Evolutionary conservation across 352 stramenopile genomes (phyloP).

Genomic region (Phytophthora fragariaefolia): DNA sequence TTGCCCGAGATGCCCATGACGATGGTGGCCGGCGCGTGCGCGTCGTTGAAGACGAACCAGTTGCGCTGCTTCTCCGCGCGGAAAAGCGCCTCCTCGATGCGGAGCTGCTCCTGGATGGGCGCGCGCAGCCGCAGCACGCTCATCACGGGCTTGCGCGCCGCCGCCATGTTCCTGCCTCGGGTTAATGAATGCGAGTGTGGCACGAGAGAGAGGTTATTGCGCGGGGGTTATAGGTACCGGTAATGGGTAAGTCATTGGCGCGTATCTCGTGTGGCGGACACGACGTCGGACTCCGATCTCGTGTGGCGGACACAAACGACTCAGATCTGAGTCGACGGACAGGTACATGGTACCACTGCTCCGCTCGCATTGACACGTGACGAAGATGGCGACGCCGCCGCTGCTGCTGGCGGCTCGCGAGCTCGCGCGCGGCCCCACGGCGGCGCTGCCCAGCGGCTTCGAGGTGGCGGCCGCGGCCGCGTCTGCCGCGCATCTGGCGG

Average conservation of each 20-base stretch:
- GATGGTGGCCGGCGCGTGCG: slow-evolving; percentile 78
- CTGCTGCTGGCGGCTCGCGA: slow-evolving; percentile 50
- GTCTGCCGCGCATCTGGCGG: slow-evolving; percentile 32
- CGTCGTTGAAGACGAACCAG: slow-evolving; percentile 86
- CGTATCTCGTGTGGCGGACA: slow-evolving; percentile 1
- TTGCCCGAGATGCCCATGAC: slow-evolving; percentile 97
- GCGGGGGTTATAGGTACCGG: too few species aligned
- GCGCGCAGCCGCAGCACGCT: slow-evolving; percentile 74
- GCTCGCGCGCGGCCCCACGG: slow-evolving; percentile 29
- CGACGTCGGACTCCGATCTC: too few species aligned
- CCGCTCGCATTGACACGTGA: slow-evolving; percentile 31
- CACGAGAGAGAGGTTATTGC: too few species aligned
- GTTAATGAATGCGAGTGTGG: too few species aligned
- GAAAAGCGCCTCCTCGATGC: slow-evolving; percentile 94
- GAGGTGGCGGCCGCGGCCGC: slow-evolving; percentile 27
- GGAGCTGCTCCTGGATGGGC: slow-evolving; percentile 85
- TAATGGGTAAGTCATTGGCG: slow-evolving; percentile 15
- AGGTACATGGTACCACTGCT: neutral
- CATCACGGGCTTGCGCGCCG: slow-evolving; percentile 56
- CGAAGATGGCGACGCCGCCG: slow-evolving; percentile 27
- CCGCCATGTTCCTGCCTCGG: slow-evolving; percentile 5
- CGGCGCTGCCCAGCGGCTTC: neutral
- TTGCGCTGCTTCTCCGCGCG: slow-evolving; percentile 84
- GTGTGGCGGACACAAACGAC: neutral
- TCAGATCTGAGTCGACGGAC: neutral